Evolutionary conservation across 2,329 filamentous ascomycete species (phyloP).

Genomic region (Myrmaecium sp.): DNA sequence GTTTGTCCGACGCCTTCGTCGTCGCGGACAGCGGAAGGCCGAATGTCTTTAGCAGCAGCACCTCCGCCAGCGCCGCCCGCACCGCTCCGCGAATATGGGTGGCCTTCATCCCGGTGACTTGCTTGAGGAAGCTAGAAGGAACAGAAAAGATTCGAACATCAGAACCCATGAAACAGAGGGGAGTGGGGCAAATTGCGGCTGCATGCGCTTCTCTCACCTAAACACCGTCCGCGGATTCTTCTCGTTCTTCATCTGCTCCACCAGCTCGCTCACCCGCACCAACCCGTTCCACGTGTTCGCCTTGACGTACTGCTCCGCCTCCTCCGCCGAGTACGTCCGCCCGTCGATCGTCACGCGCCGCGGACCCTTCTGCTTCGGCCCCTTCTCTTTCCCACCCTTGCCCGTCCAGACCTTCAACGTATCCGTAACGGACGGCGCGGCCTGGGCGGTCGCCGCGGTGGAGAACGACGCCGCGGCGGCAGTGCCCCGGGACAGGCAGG

Average conservation of each 20-base stretch:
- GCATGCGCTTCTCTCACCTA: conserved; percentile 1
- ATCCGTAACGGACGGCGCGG: background rate
- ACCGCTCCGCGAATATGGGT: no score
- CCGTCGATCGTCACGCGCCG: background rate
- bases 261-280: conserved; percentile 30
- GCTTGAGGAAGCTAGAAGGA: conserved; percentile 1
- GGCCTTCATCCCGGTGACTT: background rate
- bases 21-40: no score
- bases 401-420: background rate
- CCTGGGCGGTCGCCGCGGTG: conserved; percentile 4
- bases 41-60: no score
- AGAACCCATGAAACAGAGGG: background rate
- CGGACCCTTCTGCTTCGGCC: conserved; percentile 1
- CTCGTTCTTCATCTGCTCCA: conserved; percentile 7
- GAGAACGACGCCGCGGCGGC: conserved; percentile 1
- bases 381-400: background rate
- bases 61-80: no score
- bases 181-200: background rate
- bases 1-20: no score
- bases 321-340: background rate
- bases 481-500: conserved; percentile 1
- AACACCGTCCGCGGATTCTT: background rate
- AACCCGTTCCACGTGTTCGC: conserved; percentile 36
- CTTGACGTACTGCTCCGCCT: conserved; percentile 22
- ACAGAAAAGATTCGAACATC: background rate